These are phyloP conservation scores for Sporothrix variecibatus DNA, from an alignment of 2,329 filamentous ascomycete species.

Conservation along the genomic window DNA sequence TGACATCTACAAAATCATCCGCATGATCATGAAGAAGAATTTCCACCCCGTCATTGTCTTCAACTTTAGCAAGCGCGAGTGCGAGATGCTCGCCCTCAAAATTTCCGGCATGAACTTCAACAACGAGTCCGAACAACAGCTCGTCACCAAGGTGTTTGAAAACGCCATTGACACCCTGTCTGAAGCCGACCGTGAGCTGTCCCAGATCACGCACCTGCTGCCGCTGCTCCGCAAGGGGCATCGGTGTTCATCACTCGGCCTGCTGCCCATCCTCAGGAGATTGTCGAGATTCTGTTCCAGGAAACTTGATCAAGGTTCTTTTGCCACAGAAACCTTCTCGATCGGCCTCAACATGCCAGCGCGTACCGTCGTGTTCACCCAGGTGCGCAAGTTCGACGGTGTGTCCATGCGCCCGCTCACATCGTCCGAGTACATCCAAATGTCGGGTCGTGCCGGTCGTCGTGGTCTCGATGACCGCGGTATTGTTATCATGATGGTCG, in stretches of 20 bases:
- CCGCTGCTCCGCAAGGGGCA: slow-evolving; percentile 84
- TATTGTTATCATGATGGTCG: slow-evolving; percentile 99
- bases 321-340: slow-evolving; percentile 97
- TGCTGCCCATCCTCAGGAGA: slow-evolving; percentile 94
- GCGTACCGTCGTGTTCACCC: slow-evolving; percentile 98
- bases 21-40: slow-evolving; percentile 97
- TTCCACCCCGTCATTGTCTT: slow-evolving; percentile 99
- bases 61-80: slow-evolving; percentile 98
- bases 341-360: slow-evolving; percentile 99
- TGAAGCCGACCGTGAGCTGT: slow-evolving; percentile 83
- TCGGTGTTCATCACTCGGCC: slow-evolving; percentile 94
- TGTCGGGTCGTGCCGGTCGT: slow-evolving; percentile 96
- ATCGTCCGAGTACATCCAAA: slow-evolving; percentile 95
- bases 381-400: slow-evolving; percentile 93
- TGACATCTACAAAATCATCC: slow-evolving; percentile 96
- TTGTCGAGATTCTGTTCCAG: slow-evolving; percentile 98
- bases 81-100: slow-evolving; percentile 83
- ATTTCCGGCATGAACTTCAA: slow-evolving; percentile 92
- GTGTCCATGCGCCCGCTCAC: slow-evolving; percentile 78
- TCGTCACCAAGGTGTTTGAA: slow-evolving; percentile 92
- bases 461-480: slow-evolving; percentile 96
- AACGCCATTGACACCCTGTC: slow-evolving; percentile 92
- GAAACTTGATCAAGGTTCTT: slow-evolving; percentile 96
- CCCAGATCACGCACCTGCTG: slow-evolving; percentile 87
- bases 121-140: slow-evolving; percentile 89